Evolutionary conservation across 2,329 filamentous ascomycete species (phyloP).

Genomic region (Aspergillus ibericus): DNA sequence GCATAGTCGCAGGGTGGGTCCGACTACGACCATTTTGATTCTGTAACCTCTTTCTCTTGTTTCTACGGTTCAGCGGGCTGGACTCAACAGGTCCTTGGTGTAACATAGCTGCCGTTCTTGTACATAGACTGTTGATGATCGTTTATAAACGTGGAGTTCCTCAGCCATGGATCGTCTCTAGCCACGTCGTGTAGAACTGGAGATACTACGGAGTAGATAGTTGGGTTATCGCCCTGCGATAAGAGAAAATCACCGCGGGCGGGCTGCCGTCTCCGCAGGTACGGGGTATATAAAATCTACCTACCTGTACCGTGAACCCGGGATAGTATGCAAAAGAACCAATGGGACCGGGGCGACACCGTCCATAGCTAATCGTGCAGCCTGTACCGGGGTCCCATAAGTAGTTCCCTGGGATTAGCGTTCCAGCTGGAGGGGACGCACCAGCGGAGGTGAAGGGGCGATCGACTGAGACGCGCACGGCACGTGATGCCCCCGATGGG

Average conservation of each 20-base stretch:
- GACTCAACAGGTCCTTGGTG: neutral
- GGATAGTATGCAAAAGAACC: too few species aligned
- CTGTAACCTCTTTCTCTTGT: neutral
- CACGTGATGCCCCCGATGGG: neutral
- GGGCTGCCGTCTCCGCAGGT: neutral
- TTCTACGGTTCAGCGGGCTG: neutral
- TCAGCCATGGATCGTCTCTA: neutral
- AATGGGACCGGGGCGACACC: too few species aligned
- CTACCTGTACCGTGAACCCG: too few species aligned
- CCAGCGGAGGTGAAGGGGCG: too few species aligned
- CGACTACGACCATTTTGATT: neutral
- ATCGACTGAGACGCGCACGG: neutral
- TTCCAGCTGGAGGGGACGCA: too few species aligned
- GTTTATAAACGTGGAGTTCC: neutral
- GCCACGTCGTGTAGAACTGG: neutral
- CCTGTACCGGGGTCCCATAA: too few species aligned
- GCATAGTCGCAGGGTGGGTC: neutral
- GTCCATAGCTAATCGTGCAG: too few species aligned
- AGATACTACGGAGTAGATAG: neutral
- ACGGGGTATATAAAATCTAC: too few species aligned
- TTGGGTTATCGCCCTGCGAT: neutral
- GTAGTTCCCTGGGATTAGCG: too few species aligned
- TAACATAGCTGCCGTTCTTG: constrained; percentile 5
- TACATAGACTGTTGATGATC: neutral
- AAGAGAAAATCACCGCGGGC: neutral